Conservation (phyloP, 495 filamentous ascomycete species). For the Penicillium parvum region DNA sequence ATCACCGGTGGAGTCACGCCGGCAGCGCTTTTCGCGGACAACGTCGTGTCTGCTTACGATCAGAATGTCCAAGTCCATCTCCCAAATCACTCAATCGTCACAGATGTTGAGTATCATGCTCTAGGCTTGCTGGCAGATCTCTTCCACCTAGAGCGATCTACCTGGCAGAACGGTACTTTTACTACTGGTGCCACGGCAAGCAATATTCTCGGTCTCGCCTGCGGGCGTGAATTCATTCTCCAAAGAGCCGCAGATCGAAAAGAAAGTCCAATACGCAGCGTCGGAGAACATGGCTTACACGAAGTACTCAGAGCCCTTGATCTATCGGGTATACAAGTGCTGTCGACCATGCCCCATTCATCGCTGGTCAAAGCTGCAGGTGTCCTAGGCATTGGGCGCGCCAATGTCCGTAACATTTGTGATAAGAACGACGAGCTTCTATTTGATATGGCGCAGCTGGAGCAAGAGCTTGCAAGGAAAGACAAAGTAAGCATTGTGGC, state of each 20-base stretch:
- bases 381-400: constrained; percentile 72
- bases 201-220: constrained; percentile 79
- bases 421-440: constrained; percentile 52
- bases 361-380: constrained; percentile 79
- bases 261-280: constrained; percentile 39
- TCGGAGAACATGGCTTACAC: constrained; percentile 66
- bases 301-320: constrained; percentile 59
- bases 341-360: constrained; percentile 79
- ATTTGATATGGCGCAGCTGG: constrained; percentile 60
- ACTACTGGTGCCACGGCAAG: constrained; percentile 87
- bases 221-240: constrained; percentile 66
- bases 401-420: constrained; percentile 57
- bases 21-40: constrained; percentile 79
- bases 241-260: constrained; percentile 33
- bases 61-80: constrained; percentile 87
- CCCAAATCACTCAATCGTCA: constrained; percentile 65
- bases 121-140: constrained; percentile 66
- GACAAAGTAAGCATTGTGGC: constrained; percentile 67
- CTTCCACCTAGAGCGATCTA: constrained; percentile 52
- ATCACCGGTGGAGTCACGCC: constrained; percentile 79
- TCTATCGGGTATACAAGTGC: constrained; percentile 63
- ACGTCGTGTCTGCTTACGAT: constrained; percentile 70
- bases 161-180: constrained; percentile 59
- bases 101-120: constrained; percentile 68
- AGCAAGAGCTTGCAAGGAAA: constrained; percentile 45